phyloP scores from a whole-genome alignment of 345 rosid genomes.

The Salix brachista region DNA sequence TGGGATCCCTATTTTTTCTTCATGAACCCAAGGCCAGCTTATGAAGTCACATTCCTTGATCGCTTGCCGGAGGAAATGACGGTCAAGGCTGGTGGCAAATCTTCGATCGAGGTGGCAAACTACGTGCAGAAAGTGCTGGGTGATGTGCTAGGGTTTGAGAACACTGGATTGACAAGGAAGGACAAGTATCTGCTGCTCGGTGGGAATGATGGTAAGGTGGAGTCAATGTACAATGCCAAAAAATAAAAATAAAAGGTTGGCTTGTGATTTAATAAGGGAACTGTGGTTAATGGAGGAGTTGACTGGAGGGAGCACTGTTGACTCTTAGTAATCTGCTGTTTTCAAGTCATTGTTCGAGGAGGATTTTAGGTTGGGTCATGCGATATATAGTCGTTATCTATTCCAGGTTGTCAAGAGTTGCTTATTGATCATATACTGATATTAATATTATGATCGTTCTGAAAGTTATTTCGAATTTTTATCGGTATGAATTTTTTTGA shows the following conservation, averaged over 20 bases:
- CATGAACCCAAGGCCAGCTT: constrained; percentile 89
- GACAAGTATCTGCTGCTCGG: constrained; percentile 82
- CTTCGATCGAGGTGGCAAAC: constrained; percentile 84
- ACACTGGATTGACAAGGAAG: constrained; percentile 62
- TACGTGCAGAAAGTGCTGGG: constrained; percentile 77
- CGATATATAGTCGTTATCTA: not conserved
- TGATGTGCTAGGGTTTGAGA: constrained; percentile 61
- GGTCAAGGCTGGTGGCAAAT: constrained; percentile 74
- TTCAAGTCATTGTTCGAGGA: not conserved
- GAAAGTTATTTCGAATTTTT: no score
- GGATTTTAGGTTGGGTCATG: no score
- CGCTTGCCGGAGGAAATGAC: constrained; percentile 77
- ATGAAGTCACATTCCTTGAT: constrained; percentile 69
- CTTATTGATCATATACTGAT: no score
- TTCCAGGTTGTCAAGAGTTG: no score
- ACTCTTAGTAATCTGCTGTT: not conserved
- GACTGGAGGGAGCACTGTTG: no score
- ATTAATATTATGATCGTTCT: no score
- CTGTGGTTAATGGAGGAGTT: not conserved
- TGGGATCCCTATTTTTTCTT: constrained; percentile 92
- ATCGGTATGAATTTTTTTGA: no score
- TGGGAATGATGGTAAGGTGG: constrained; percentile 86
- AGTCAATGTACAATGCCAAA: constrained; percentile 52
- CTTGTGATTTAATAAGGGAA: not conserved
- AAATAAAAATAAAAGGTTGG: not conserved